Evolutionary conservation across 495 filamentous ascomycete species (phyloP).

Genomic region (Cairneyella variabilis): DNA sequence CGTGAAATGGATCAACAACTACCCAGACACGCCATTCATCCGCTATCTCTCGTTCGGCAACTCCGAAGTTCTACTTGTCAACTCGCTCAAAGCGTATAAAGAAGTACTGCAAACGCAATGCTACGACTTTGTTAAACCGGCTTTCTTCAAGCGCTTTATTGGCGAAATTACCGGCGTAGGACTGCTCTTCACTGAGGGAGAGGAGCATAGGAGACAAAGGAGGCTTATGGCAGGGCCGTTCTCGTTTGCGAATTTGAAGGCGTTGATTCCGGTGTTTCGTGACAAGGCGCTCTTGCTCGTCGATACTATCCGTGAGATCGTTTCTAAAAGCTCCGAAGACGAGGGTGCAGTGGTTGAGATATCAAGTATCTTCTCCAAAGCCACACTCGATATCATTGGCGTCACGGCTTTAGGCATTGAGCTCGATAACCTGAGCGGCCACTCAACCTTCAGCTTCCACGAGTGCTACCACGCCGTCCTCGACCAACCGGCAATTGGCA

Average conservation of each 20-base stretch:
- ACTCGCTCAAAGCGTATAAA: conserved; percentile 32
- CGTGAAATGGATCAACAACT: conserved; percentile 27
- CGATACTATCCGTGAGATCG: neutral
- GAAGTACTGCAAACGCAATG: conserved; percentile 32
- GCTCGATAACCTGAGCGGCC: conserved; percentile 53
- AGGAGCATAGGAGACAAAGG: conserved; percentile 29
- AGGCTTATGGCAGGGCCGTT: conserved; percentile 14
- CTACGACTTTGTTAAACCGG: conserved; percentile 35
- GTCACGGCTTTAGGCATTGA: conserved; percentile 62
- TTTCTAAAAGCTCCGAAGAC: neutral
- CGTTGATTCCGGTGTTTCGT: neutral
- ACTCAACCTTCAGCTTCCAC: neutral
- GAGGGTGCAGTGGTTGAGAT: neutral
- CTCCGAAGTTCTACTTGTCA: conserved; percentile 31
- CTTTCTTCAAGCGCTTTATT: conserved; percentile 26
- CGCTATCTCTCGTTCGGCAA: conserved; percentile 32
- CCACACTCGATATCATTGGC: conserved; percentile 69
- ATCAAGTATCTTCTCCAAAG: neutral
- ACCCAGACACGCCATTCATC: conserved; percentile 36
- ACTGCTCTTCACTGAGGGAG: conserved; percentile 32
- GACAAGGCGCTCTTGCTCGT: neutral
- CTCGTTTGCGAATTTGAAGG: neutral
- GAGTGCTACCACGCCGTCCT: conserved; percentile 22
- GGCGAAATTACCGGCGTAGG: conserved; percentile 32
- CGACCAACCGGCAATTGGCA: conserved; percentile 1